These are phyloP conservation scores for Purshia tridentata DNA, from an alignment of 306 rosid genomes.

Conservation along the genomic window DNA sequence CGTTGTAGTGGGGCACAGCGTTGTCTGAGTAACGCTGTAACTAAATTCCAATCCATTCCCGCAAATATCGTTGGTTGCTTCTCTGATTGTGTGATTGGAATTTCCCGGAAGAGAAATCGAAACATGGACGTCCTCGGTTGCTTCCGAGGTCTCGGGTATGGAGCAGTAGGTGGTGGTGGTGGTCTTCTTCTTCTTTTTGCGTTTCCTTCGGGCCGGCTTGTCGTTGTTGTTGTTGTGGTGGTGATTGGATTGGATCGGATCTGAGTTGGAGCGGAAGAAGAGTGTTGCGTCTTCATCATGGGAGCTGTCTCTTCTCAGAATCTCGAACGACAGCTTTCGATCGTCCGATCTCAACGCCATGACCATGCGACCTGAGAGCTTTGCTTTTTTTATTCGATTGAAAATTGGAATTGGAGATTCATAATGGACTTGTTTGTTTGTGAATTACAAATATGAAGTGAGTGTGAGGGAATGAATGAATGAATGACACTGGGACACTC, in stretches of 20 bases:
- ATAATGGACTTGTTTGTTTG: background rate
- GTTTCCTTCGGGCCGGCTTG: conserved; percentile 47
- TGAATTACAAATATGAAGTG: background rate
- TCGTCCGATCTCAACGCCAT: conserved; percentile 68
- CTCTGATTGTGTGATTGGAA: conserved; percentile 7
- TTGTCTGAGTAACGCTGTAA: conserved; percentile 33
- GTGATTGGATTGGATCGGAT: conserved; percentile 21
- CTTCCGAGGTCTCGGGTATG: conserved; percentile 47
- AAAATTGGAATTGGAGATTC: background rate
- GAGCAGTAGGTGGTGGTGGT: conserved; percentile 21
- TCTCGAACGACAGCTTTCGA: conserved; percentile 65
- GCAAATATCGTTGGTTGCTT: conserved; percentile 1
- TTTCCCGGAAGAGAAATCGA: background rate
- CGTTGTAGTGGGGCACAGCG: conserved; percentile 31
- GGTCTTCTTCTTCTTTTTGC: conserved; percentile 50
- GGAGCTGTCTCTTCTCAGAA: conserved; percentile 45
- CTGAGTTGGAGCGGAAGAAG: conserved; percentile 31
- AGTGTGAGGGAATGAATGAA: background rate
- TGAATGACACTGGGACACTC: background rate
- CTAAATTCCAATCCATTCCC: conserved; percentile 45
- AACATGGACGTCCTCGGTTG: conserved; percentile 14
- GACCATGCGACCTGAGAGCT: background rate
- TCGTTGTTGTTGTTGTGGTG: background rate
- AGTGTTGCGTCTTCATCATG: conserved; percentile 35
- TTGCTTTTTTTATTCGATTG: background rate